Evolutionary conservation across 805 yeast genomes (phyloP).

Genomic region (Myxozyma vanderwaltii): DNA sequence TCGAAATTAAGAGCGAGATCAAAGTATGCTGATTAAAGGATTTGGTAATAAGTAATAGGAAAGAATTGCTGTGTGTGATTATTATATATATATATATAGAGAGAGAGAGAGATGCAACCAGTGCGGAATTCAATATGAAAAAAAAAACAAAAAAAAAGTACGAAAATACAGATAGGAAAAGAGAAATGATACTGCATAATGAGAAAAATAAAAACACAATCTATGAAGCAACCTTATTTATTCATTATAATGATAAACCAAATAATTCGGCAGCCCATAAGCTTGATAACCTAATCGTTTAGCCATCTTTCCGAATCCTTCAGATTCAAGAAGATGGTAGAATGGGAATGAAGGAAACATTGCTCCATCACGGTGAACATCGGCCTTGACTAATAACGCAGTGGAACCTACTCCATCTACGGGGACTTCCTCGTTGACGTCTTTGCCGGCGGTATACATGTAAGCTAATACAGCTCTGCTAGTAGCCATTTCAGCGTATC

Average conservation of each 20-base stretch:
- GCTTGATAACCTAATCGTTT: constrained; percentile 89
- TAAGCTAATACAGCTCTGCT: constrained; percentile 94
- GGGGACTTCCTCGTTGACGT: constrained; percentile 65
- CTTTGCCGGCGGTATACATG: constrained; percentile 66
- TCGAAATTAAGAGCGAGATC: too few species aligned
- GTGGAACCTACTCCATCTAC: constrained; percentile 98
- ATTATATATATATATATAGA: too few species aligned
- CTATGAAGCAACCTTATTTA: too few species aligned
- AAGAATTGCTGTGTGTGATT: too few species aligned
- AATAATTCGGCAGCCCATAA: constrained; percentile 89
- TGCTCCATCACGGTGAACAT: constrained; percentile 98
- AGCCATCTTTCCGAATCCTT: constrained; percentile 96
- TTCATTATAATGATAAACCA: constrained; percentile 90
- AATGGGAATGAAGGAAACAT: constrained; percentile 99
- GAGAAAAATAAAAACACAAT: too few species aligned
- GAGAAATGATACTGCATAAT: too few species aligned
- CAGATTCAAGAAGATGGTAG: constrained; percentile 94
- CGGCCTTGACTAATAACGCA: constrained; percentile 92
- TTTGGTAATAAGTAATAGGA: too few species aligned
- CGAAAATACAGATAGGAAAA: too few species aligned
- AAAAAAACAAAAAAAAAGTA: not conserved
- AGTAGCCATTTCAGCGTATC: constrained; percentile 85
- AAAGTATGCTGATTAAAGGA: too few species aligned
- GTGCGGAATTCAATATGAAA: not conserved
- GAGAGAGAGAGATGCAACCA: too few species aligned